Evolutionary conservation across 108 stramenopile species (phyloP), one percentile per base, ranked within the genome.

Genomic region (Cyclotella choctawhatcheeana): DNA sequence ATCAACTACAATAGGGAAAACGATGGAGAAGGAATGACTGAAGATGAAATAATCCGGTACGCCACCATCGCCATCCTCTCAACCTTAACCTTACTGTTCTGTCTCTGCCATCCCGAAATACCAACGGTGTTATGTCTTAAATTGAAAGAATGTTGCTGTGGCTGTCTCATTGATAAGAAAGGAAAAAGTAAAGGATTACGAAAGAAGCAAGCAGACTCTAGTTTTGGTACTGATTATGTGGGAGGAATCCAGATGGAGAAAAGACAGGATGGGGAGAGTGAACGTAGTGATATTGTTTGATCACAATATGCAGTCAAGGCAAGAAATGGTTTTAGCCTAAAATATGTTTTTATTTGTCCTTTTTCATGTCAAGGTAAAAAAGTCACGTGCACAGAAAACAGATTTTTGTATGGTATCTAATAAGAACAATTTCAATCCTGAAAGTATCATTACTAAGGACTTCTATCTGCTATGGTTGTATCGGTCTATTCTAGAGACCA

Each of bases 21-120:
- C 51, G 22, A 22, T 22, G 51, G 24, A 18, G 51, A 22, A 52
- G 24, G 8, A n/a, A 52, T 52, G 51, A 24, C 51, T 10, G 8
- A 18, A n/a, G 51, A 52, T 22, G 20, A 22, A 21, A 24, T 52
- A 2, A 52, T 52, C 20, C n/a, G 20, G 10, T 52, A 52, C 51
- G 51, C 51, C n/a, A 3, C 51, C 10, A 10, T 22, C 21, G 20
- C 20, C n/a, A 52, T 52, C 20, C 51, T 52, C n/a, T 10, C 51
- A n/a, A 22, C 51, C 51, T 10, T 52, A 22, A 52, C 21, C 20
- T 5, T 52, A 2, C n/a, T 52, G 21, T 52, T 52, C 51, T 52
- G 51, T 22, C 21, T n/a, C 21, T 52, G 51, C 21, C 21, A 52
- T 52, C 51, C 51, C 21, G 51, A 52, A 52, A 22, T 52, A 21